phyloP scores from a whole-genome alignment of 208 protist species.

The Porcisia deanei region DNA sequence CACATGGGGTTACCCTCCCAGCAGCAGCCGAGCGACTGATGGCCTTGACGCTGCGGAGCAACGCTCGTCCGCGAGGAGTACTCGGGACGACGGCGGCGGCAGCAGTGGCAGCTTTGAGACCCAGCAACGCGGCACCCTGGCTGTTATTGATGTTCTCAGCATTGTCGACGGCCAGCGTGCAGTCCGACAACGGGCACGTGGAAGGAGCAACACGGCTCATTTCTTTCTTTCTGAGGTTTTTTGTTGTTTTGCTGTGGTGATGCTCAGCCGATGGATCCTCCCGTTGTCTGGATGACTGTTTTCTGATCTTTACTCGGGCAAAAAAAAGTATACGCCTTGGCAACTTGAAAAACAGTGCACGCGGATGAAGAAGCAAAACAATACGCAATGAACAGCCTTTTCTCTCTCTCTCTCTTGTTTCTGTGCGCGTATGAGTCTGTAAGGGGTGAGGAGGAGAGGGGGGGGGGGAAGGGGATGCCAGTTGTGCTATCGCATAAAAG shows the following conservation, averaged over 20 bases:
- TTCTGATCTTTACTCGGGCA: neutral
- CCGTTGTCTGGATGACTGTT: neutral
- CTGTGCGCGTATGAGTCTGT: neutral
- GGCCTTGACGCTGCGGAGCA: conserved; percentile 14
- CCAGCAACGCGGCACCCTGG: conserved; percentile 13
- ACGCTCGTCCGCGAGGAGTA: conserved; percentile 10
- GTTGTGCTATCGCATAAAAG: neutral
- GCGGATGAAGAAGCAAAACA: neutral
- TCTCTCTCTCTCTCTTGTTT: neutral
- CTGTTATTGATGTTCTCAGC: conserved; percentile 69
- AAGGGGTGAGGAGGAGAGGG: too few species aligned
- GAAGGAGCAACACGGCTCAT: conserved; percentile 24
- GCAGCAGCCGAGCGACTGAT: neutral
- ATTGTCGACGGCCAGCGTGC: conserved; percentile 76
- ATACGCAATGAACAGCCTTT: neutral
- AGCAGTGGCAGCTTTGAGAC: conserved; percentile 1
- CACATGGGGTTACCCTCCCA: conserved; percentile 1
- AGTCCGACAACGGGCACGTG: conserved; percentile 63
- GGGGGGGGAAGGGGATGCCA: too few species aligned
- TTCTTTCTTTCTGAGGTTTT: neutral
- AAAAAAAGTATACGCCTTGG: neutral
- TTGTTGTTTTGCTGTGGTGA: neutral
- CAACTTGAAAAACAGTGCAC: neutral
- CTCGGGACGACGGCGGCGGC: neutral
- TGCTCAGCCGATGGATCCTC: neutral